phyloP scores from a whole-genome alignment of 169 alveolate genomes.

The Plasmodium gonderi region DNA sequence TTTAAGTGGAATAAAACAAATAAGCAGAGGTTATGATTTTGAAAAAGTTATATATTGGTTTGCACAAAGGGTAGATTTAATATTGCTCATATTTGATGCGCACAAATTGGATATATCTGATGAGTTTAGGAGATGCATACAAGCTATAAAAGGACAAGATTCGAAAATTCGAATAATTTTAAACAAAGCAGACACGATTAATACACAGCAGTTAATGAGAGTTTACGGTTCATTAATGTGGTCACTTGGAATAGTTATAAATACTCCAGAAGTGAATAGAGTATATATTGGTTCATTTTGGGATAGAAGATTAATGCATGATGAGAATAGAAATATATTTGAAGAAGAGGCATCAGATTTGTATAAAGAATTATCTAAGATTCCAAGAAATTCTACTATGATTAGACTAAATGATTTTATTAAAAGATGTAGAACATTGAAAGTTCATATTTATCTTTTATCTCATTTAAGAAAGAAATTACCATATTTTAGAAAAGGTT shows the following conservation, averaged over 20 bases:
- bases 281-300: conserved; percentile 86
- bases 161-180: conserved; percentile 80
- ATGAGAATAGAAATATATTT: conserved; percentile 81
- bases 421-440: conserved; percentile 81
- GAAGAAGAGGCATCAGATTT: conserved; percentile 86
- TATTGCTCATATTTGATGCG: conserved; percentile 86
- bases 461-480: conserved; percentile 65
- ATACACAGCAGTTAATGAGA: conserved; percentile 87
- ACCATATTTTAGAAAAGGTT: conserved; percentile 62
- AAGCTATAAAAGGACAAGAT: conserved; percentile 78
- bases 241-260: conserved; percentile 82
- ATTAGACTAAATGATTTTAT: conserved; percentile 81
- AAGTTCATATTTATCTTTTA: conserved; percentile 67
- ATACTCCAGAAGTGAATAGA: conserved; percentile 82
- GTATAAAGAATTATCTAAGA: conserved; percentile 79
- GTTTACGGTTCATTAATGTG: conserved; percentile 89
- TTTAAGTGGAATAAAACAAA: conserved; percentile 85
- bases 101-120: conserved; percentile 88
- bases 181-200: conserved; percentile 82
- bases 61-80: conserved; percentile 85
- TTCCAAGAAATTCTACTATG: conserved; percentile 82
- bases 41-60: conserved; percentile 89
- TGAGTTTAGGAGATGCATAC: conserved; percentile 84
- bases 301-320: conserved; percentile 83
- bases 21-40: conserved; percentile 87